A percentile compares a stretch with the other conserved stretches of the same genome.
These are phyloP conservation scores for Chlamydomonas reinhardtii DNA, from an alignment of 163 green algal species.

Conservation along the genomic window DNA sequence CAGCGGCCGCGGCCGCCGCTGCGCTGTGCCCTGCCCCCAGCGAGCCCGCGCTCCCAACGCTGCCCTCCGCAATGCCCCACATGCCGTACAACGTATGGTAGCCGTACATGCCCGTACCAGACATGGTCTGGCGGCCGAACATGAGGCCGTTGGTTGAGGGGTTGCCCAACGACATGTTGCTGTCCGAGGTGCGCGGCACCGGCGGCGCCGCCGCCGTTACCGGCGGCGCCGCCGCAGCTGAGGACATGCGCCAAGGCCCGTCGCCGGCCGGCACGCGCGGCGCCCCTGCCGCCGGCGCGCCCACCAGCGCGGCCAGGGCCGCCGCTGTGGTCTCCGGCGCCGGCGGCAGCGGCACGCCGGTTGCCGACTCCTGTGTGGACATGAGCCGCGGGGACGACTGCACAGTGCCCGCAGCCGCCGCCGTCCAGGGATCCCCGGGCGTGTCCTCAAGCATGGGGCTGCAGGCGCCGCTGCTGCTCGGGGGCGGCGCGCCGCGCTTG, in stretches of 20 bases:
- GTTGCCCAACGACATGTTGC: background rate
- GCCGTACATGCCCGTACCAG: background rate
- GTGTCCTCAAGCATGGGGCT: background rate
- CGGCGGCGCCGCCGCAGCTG: background rate
- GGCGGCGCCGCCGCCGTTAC: background rate
- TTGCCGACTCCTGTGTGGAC: no score
- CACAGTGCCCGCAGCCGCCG: background rate
- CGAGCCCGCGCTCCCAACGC: background rate
- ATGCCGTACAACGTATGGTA: background rate
- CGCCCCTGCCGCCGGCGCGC: no score
- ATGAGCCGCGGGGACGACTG: background rate
- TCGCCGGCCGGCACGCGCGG: background rate
- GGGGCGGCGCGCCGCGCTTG: background rate
- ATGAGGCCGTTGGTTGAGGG: no score
- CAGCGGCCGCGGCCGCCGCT: background rate
- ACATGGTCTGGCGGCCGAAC: no score
- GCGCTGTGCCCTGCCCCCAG: background rate
- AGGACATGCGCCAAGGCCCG: slow-evolving; percentile 9
- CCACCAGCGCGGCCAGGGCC: background rate
- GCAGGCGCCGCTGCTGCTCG: no score
- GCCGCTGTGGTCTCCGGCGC: background rate
- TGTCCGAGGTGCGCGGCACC: background rate
- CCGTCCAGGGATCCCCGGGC: slow-evolving; percentile 2
- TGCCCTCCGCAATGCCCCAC: slow-evolving; percentile 30
- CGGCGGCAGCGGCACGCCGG: no score